Base-by-base conservation (phyloP, 2,329 filamentous ascomycete genomes). In the Pseudomassariella vexata region DNA sequence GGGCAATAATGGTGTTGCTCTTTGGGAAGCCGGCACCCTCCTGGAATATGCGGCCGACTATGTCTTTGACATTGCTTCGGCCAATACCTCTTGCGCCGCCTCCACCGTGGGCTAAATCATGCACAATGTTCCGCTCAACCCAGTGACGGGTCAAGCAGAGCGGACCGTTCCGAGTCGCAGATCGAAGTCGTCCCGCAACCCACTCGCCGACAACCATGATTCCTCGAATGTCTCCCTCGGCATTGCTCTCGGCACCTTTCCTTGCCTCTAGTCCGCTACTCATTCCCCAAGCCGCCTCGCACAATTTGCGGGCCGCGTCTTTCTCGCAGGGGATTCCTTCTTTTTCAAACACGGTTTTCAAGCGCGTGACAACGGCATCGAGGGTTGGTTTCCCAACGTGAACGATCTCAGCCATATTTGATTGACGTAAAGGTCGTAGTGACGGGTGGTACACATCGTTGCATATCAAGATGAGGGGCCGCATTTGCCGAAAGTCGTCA, bases 381-480 rank as follows among this genome's bases (percentile, higher is more conserved):
- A 96, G 63, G 0, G 85, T 80, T 2, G 92, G 88, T 47, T 92
- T 92, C 28, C 90, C 85, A 20, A 95, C 82, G 50, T 94, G 88
- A 15, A 98, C 81, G 23, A 96, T 79, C 55, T 98, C 92, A 0
- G 90, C 92, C 30, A 92, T 63, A 5, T 69, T 78, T 0, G 87
- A 89, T 42, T 90, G 84, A n/a, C 92, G 79, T 6, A 98, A 67
- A 0, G 86, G 88, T 18, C 88, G 76, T 24, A 98, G 70, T 14
- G 89, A 85, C 4, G 90, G 81, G 46, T 95, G 88, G 51, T 98
- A 98, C 1, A 96, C 79, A 55, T 98, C 94, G 49, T 98, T 98
- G 65, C 92, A 98, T 46, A 98, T 92, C 28, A 98, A 68, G 30
- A 98, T 87, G 19, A 98, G 67, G 0, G 92, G 92, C 27, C 92